Conservation (phyloP, 2,329 filamentous ascomycete species). For the Cytospora piceae region DNA sequence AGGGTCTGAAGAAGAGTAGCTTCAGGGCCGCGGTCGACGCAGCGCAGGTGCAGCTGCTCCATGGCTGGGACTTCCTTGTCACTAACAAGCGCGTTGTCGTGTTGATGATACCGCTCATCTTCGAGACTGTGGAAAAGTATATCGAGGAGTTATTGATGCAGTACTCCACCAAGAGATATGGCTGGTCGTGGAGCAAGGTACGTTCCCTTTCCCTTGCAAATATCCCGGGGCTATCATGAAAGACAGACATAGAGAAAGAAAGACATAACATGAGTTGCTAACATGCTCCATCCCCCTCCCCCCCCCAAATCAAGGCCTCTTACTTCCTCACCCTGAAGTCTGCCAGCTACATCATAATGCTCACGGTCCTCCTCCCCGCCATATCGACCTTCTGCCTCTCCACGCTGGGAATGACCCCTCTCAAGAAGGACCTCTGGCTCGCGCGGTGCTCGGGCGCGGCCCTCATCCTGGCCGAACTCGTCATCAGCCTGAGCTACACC, state of each 20-base stretch:
- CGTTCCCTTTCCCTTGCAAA: constrained; percentile 9
- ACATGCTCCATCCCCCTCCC: constrained; percentile 10
- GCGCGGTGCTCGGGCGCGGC: constrained; percentile 41
- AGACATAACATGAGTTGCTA: background rate
- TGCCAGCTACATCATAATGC: constrained; percentile 42
- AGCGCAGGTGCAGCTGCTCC: constrained; percentile 17
- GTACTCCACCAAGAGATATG: constrained; percentile 56
- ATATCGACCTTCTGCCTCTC: constrained; percentile 40
- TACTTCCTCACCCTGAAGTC: constrained; percentile 46
- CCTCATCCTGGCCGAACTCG: constrained; percentile 41
- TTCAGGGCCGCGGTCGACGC: constrained; percentile 32
- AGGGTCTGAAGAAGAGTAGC: constrained; percentile 17
- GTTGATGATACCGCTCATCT: constrained; percentile 43
- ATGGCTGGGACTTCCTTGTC: constrained; percentile 42
- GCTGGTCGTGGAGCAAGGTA: constrained; percentile 51
- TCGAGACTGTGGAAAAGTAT: constrained; percentile 40
- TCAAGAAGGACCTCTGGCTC: constrained; percentile 48
- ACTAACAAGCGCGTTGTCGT: constrained; percentile 44
- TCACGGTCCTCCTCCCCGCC: constrained; percentile 45
- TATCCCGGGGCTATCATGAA: background rate
- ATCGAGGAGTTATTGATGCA: constrained; percentile 50
- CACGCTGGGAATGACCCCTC: constrained; percentile 37
- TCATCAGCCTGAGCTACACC: constrained; percentile 43
- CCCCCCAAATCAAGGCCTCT: constrained; percentile 41
- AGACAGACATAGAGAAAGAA: too few species aligned